phyloP scores from a whole-genome alignment of 2,329 filamentous ascomycete genomes.

The Bipolaris cookei region DNA sequence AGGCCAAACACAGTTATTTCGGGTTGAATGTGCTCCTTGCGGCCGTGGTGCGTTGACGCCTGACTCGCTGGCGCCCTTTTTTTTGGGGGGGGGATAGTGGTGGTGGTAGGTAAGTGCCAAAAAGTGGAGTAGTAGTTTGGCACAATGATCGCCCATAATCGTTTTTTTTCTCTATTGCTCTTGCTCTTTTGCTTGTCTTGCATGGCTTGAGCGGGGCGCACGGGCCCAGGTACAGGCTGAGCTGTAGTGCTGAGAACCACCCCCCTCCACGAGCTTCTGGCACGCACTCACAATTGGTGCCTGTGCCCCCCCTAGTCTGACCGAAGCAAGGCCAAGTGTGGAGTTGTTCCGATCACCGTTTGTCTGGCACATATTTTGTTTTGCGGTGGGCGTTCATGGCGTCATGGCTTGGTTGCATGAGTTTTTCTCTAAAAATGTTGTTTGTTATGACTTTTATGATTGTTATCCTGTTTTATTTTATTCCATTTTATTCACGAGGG shows the following conservation, averaged over 20 bases:
- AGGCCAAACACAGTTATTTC: slow-evolving; percentile 46
- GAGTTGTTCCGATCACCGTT: slow-evolving; percentile 10
- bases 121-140: slow-evolving; percentile 10
- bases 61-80: slow-evolving; percentile 12
- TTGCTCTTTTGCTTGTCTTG: no score
- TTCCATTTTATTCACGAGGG: not conserved
- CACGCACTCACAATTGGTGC: no score
- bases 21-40: slow-evolving; percentile 51
- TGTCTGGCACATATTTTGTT: slow-evolving; percentile 9
- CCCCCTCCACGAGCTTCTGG: no score
- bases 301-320: slow-evolving; percentile 4
- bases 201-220: slow-evolving; percentile 7
- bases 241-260: slow-evolving; percentile 8
- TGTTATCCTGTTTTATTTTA: no score
- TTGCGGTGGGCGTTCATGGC: slow-evolving; percentile 5
- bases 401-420: slow-evolving; percentile 2
- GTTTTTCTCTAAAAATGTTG: no score
- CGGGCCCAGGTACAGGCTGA: slow-evolving; percentile 19
- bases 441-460: no score
- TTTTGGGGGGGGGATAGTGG: no score
- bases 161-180: slow-evolving; percentile 2
- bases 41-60: slow-evolving; percentile 43
- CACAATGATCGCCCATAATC: slow-evolving; percentile 22
- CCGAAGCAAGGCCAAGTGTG: slow-evolving; percentile 12
- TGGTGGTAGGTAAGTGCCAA: not conserved